Evolutionary conservation across 805 yeast genomes (phyloP), one percentile per base, ranked within the genome.

Genomic region (Hanseniaspora thailandica): DNA sequence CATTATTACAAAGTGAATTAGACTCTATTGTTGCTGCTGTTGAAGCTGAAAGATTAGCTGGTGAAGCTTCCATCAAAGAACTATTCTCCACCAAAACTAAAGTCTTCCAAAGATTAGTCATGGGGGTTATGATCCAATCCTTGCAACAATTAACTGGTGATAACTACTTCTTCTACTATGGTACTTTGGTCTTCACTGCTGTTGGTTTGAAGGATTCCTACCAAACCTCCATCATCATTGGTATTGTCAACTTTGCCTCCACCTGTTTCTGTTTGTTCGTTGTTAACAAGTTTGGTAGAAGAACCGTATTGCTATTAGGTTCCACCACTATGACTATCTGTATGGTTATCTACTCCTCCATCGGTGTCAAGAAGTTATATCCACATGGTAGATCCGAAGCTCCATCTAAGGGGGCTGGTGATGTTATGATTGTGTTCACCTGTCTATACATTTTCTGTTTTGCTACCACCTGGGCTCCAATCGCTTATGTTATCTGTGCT

Each of bases 401-500:
- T 39, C 55, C 63, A 19, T 57, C 60, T 45, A 59, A 54, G 19
- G 56, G 57, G 35, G 63, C 67, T 38, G 72, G 72, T 62, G 61
- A 68, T 59, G 64, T 65, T 52, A 67, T 69, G 65, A 68, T 69
- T 59, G 64, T 65, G 51, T 67, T 69, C 60, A 62, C 71, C 15
- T 66, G 68, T 60, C 57, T 68, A 57, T 81, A 71, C 72, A 77
- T 81, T 58, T 79, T 80, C 75, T 78, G 72, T 72, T 81, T 80
- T 61, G 86, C 86, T 34, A 73, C 80, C 46, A 76, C 84, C 23
- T 81, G 86, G 86, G 86, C 84, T 59, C 83, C 84, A 62, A 73
- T 76, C 60, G 76, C 75, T 52, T 81, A 71, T 66, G 77, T 77
- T 57, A 78, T 80, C 60, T 73, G 77, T 35, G 76, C 84, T 43